Evolutionary conservation across 1,284 basidiomycete genomes (phyloP), one percentile per base, ranked within the genome.

Genomic region (Tylopilus sp.): DNA sequence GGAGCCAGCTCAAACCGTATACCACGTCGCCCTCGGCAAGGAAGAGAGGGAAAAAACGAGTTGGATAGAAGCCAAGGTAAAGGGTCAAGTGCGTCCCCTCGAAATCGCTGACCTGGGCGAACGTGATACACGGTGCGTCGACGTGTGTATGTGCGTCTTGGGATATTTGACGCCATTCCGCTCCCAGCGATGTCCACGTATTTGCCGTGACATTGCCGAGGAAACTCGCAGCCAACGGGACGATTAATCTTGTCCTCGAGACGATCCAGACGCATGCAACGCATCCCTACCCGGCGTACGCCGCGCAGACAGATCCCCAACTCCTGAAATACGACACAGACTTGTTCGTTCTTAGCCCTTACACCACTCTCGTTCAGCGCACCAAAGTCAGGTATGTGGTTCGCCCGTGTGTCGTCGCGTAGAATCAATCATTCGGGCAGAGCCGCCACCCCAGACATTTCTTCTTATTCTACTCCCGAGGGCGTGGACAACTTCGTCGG

Each of bases 301-400:
- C 90, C 42, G 69, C 73, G 16, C 94, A 97, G 71, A 74, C 74
- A 44, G 91, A 93, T n/a, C 77, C 81, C 4, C 92, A 95, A 66
- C 78, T 81, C 31, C 75, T 97, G 53, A 81, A 88, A 61, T 96
- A 91, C 69, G 74, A 77, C 47, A 79, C 85, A 2, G 83, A 87
- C 67, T 74, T 84, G 10, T 82, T 88, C 58, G 82, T 96, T 10
- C 71, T 92, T 52, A 92, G 89, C 59, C 88, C 89, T 35, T 97
- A 97, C 67, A 64, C 73, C 26, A 92, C 89, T n/a, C 68, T 76
- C 43, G 81, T 87, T 18, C 92, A 93, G 65, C 77, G 90, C 33
- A 87, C 91, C 34, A 96, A 95, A 72, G 71, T 97, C 53, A 84
- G 83, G 90, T 92, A 58, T 44, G 82, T 68, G 33, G 45, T 48